These are phyloP conservation scores for Citrus mangshanensis DNA, from an alignment of 345 rosid species.

Conservation along the genomic window DNA sequence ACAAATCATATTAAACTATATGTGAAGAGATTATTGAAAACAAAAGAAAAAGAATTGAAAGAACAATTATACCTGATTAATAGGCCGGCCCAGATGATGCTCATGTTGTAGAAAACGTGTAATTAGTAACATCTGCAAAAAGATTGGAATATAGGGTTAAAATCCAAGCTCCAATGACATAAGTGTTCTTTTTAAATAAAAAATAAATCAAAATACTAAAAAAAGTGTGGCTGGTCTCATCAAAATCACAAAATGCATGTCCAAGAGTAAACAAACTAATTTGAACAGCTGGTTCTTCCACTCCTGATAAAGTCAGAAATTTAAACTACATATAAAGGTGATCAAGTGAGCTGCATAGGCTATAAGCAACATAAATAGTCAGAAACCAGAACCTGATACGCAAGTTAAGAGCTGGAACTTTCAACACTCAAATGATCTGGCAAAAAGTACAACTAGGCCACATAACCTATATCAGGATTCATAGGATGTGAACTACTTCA, in stretches of 20 bases:
- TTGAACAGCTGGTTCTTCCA: neutral
- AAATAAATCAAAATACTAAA: neutral
- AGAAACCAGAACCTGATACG: too few relatives aligned
- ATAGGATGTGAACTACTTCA: too few relatives aligned
- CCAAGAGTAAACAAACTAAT: neutral
- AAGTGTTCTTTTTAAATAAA: neutral
- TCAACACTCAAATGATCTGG: too few relatives aligned
- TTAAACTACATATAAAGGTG: too few relatives aligned
- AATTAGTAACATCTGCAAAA: constrained; percentile 72
- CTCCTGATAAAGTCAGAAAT: neutral
- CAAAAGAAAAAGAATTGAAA: neutral
- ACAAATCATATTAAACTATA: neutral
- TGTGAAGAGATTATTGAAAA: neutral
- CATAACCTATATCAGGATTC: too few relatives aligned
- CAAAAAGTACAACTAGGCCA: too few relatives aligned
- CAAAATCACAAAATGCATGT: neutral
- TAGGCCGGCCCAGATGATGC: constrained; percentile 85
- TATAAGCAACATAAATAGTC: too few relatives aligned
- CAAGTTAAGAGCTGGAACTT: too few relatives aligned
- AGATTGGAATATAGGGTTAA: constrained; percentile 2
- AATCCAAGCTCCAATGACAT: neutral
- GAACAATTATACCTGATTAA: constrained; percentile 60
- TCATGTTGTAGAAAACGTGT: constrained; percentile 94
- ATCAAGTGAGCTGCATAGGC: too few relatives aligned
- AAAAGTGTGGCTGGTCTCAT: neutral